Evolutionary conservation across 2,329 filamentous ascomycete species (phyloP).

Genomic region (Bipolaris victoriae): DNA sequence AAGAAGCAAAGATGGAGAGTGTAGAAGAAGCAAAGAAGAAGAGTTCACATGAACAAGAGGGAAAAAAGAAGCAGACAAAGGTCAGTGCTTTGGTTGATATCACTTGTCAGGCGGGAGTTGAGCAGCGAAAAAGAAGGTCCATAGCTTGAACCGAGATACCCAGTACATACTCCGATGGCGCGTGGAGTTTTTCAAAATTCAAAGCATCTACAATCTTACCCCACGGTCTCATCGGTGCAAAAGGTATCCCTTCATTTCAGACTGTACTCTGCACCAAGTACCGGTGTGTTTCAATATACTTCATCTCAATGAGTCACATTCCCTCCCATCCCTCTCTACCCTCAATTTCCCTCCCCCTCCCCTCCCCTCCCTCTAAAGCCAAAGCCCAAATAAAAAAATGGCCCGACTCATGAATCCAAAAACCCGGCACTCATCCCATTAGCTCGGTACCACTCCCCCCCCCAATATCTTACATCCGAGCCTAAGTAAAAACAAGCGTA

Average conservation of each 20-base stretch:
- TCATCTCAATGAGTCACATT: too few relatives aligned
- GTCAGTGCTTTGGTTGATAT: constrained; percentile 18
- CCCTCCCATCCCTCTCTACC: too few relatives aligned
- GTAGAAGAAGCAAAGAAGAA: constrained; percentile 2
- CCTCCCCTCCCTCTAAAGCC: too few relatives aligned
- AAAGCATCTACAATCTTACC: constrained; percentile 6
- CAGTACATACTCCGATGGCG: constrained; percentile 12
- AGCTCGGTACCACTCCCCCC: too few relatives aligned
- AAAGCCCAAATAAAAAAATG: too few relatives aligned
- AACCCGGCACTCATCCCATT: too few relatives aligned
- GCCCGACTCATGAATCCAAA: too few relatives aligned
- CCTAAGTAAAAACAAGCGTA: too few relatives aligned
- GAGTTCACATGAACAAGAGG: background rate
- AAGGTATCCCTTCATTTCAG: constrained; percentile 1
- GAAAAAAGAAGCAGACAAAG: constrained; percentile 10
- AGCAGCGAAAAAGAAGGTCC: constrained; percentile 14
- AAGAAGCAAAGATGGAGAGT: constrained; percentile 7
- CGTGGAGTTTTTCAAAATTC: constrained; percentile 14
- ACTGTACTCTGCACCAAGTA: too few relatives aligned
- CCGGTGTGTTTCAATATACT: too few relatives aligned
- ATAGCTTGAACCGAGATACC: constrained; percentile 28
- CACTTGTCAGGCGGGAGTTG: constrained; percentile 15
- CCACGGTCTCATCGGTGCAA: constrained; percentile 1
- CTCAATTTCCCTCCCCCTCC: too few relatives aligned
- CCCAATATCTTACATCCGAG: too few relatives aligned